phyloP scores from a whole-genome alignment of 352 stramenopile genomes.

The Phytopythium helicoides region DNA sequence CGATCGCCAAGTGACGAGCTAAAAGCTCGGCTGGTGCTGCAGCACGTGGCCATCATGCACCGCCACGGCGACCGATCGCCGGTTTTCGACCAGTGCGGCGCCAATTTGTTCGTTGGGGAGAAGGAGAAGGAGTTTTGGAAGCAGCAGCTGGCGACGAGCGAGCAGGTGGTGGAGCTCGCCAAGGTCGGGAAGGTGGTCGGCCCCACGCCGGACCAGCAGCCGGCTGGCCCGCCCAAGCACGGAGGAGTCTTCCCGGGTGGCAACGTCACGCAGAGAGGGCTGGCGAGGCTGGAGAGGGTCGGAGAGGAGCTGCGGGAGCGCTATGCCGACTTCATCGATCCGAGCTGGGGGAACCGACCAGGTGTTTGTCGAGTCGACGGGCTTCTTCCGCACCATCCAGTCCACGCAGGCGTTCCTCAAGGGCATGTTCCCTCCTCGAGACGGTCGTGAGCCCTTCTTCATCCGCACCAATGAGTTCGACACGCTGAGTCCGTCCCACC shows the following conservation, averaged over 20 bases:
- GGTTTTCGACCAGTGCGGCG: slow-evolving; percentile 14
- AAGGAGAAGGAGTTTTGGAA: slow-evolving; percentile 25
- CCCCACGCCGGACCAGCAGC: slow-evolving; percentile 6
- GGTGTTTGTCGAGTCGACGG: slow-evolving; percentile 28
- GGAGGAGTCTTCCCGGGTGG: slow-evolving; percentile 14
- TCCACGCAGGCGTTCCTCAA: slow-evolving; percentile 10
- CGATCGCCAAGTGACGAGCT: slow-evolving; percentile 1
- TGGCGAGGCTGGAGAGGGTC: slow-evolving; percentile 10
- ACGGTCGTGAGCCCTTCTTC: slow-evolving; percentile 1
- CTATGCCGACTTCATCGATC: slow-evolving; percentile 11
- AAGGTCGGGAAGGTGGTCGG: slow-evolving; percentile 10
- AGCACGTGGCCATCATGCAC: slow-evolving; percentile 21
- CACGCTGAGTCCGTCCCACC: slow-evolving; percentile 5
- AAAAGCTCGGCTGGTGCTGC: slow-evolving; percentile 14
- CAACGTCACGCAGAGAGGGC: slow-evolving; percentile 21
- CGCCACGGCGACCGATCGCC: slow-evolving; percentile 29
- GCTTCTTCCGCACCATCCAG: slow-evolving; percentile 21
- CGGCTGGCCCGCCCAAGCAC: slow-evolving; percentile 5
- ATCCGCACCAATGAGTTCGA: slow-evolving; percentile 12
- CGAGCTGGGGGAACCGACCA: slow-evolving; percentile 4
- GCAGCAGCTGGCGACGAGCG: slow-evolving; percentile 9
- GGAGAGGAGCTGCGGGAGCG: slow-evolving; percentile 11
- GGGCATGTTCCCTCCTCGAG: slow-evolving; percentile 7
- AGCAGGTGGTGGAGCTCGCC: slow-evolving; percentile 19
- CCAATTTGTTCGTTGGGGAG: slow-evolving; percentile 14